Percentiles rank a stretch among this genome's conserved stretches.
Conservation (phyloP, 768 basidiomycete species). For the Baorangia bicolor region DNA sequence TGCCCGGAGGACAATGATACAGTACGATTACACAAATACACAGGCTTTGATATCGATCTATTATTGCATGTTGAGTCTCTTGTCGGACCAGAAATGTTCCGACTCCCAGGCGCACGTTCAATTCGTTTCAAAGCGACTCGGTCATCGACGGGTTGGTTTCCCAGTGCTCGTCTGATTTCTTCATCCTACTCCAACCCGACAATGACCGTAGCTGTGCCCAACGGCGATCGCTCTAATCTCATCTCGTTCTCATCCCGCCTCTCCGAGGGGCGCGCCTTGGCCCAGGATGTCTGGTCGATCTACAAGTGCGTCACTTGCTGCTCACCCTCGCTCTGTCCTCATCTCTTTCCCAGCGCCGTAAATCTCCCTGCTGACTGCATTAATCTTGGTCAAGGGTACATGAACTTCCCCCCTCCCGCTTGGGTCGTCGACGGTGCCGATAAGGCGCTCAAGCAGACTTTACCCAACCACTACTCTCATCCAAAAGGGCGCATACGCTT, state of each 20-base stretch:
- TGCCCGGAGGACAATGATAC: too few relatives aligned
- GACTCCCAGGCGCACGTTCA: too few relatives aligned
- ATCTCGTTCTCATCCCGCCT: slow-evolving; percentile 73
- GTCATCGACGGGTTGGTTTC: not conserved
- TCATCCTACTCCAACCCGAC: not conserved
- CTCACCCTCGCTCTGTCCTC: slow-evolving; percentile 6
- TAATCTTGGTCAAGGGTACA: slow-evolving; percentile 94
- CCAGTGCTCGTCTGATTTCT: not conserved
- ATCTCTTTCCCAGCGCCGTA: slow-evolving; percentile 54
- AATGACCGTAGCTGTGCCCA: not conserved
- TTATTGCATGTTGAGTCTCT: too few relatives aligned
- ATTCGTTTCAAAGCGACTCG: too few relatives aligned
- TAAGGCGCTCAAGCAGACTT: slow-evolving; percentile 59
- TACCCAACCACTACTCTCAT: slow-evolving; percentile 86
- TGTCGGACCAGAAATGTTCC: too few relatives aligned
- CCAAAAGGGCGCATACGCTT: slow-evolving; percentile 87
- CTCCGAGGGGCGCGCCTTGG: slow-evolving; percentile 71
- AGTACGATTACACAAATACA: too few relatives aligned
- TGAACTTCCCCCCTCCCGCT: slow-evolving; percentile 85
- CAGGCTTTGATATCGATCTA: too few relatives aligned
- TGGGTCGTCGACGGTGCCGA: slow-evolving; percentile 78
- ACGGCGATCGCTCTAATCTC: slow-evolving; percentile 45
- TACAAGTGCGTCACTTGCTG: slow-evolving; percentile 57
- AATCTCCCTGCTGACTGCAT: slow-evolving; percentile 91
- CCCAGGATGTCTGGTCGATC: slow-evolving; percentile 88